phyloP scores from a whole-genome alignment of 2,329 filamentous ascomycete species.

The Cercospora sp. region DNA sequence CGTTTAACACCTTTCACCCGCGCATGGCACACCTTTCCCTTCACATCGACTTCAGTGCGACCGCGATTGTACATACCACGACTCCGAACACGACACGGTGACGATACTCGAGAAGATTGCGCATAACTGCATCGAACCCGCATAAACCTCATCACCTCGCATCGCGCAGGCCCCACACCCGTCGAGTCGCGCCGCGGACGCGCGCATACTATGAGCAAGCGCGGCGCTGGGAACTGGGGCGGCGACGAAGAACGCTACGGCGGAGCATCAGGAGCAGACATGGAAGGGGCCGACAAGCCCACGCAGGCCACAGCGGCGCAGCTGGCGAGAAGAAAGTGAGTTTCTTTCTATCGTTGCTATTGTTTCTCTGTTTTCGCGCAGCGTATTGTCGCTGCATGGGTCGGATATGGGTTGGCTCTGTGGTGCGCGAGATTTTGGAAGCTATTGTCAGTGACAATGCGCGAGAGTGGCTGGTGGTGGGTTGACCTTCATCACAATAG shows the following conservation, averaged over 20 bases:
- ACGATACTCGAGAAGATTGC: constrained; percentile 15
- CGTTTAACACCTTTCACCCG: not conserved
- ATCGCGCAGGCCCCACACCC: constrained; percentile 6
- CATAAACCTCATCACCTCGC: constrained; percentile 7
- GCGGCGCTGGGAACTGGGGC: constrained; percentile 29
- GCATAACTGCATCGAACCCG: constrained; percentile 13
- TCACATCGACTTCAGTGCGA: constrained; percentile 19
- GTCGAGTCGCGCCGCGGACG: constrained; percentile 13
- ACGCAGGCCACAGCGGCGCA: constrained; percentile 39
- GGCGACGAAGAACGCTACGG: constrained; percentile 36
- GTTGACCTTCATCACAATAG: constrained; percentile 9
- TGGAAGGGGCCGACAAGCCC: constrained; percentile 31
- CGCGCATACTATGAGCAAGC: constrained; percentile 36
- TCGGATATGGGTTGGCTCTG: not conserved
- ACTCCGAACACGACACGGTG: constrained; percentile 15
- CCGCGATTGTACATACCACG: constrained; percentile 23
- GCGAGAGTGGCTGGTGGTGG: constrained; percentile 2
- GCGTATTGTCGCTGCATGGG: not conserved
- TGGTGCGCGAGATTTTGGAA: not conserved
- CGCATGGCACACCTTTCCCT: constrained; percentile 22
- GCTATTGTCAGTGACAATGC: constrained; percentile 15
- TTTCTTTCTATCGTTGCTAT: constrained; percentile 18
- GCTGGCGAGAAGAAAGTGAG: constrained; percentile 40
- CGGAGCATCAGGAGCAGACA: constrained; percentile 17
- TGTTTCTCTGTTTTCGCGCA: constrained; percentile 1